phyloP scores from a whole-genome alignment of 2,329 filamentous ascomycete species.

The Alternaria longipes region DNA sequence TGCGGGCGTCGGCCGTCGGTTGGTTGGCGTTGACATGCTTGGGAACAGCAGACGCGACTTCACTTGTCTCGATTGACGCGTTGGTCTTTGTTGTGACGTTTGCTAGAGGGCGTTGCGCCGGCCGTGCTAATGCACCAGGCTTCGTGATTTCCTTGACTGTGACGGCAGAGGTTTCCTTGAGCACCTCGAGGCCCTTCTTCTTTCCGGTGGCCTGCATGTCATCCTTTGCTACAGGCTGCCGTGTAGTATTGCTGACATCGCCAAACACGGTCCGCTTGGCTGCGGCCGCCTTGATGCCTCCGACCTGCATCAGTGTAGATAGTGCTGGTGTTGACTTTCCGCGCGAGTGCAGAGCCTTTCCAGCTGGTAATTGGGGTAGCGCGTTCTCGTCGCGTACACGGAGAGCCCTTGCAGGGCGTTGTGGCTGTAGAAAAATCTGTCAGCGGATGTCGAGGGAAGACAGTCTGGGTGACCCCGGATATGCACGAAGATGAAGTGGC shows the following conservation, averaged over 20 bases:
- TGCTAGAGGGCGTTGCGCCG: conserved; percentile 68
- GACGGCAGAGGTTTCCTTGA: conserved; percentile 43
- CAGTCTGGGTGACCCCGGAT: conserved; percentile 11
- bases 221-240: conserved; percentile 59
- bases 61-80: conserved; percentile 22
- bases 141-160: conserved; percentile 53
- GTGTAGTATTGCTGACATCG: conserved; percentile 78
- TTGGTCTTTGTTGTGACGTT: conserved; percentile 33
- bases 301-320: conserved; percentile 64
- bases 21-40: conserved; percentile 43
- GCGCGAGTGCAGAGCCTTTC: conserved; percentile 72
- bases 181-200: conserved; percentile 49
- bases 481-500: conserved; percentile 6
- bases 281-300: conserved; percentile 68
- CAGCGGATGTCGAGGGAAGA: conserved; percentile 22
- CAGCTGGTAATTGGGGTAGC: conserved; percentile 50
- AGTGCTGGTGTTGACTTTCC: conserved; percentile 79
- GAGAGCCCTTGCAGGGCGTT: conserved; percentile 68
- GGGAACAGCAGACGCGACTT: conserved; percentile 29
- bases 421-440: conserved; percentile 65
- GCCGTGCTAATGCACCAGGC: conserved; percentile 60
- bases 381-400: conserved; percentile 77
- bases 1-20: conserved; percentile 54
- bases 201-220: conserved; percentile 61
- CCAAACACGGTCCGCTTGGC: conserved; percentile 82